phyloP scores from a whole-genome alignment of 2,329 filamentous ascomycete species.

The Ophiostoma himal-ulmi region DNA sequence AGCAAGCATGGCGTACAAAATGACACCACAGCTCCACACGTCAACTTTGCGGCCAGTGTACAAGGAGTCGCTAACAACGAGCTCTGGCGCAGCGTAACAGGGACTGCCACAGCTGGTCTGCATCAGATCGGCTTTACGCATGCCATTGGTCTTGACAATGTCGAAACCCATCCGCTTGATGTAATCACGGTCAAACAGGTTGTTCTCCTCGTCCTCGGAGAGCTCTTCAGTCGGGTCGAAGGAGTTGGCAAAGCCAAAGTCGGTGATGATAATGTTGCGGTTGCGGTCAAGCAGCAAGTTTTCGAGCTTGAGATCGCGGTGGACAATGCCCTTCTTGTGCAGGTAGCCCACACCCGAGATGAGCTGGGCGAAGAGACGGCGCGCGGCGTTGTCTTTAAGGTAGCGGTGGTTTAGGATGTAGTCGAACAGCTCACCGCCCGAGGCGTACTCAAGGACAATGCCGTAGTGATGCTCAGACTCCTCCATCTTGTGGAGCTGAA shows the following conservation, averaged over 20 bases:
- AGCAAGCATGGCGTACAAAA: slow-evolving; percentile 96
- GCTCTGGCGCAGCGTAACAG: slow-evolving; percentile 92
- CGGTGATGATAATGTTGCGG: slow-evolving; percentile 98
- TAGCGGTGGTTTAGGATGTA: slow-evolving; percentile 97
- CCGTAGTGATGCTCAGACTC: slow-evolving; percentile 96
- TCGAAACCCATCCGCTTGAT: slow-evolving; percentile 84
- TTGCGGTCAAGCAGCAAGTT: slow-evolving; percentile 93
- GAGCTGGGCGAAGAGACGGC: slow-evolving; percentile 87
- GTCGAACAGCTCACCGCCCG: slow-evolving; percentile 94
- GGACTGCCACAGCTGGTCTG: slow-evolving; percentile 98
- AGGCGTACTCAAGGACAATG: slow-evolving; percentile 97
- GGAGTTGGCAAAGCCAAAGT: slow-evolving; percentile 98
- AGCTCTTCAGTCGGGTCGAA: slow-evolving; percentile 88
- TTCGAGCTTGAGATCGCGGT: slow-evolving; percentile 93
- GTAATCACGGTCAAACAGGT: slow-evolving; percentile 78
- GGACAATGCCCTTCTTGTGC: slow-evolving; percentile 97
- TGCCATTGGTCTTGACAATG: slow-evolving; percentile 65
- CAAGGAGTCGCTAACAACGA: slow-evolving; percentile 93
- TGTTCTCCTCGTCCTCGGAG: slow-evolving; percentile 81
- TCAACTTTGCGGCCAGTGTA: slow-evolving; percentile 98
- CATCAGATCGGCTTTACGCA: slow-evolving; percentile 89
- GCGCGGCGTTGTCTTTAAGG: slow-evolving; percentile 85
- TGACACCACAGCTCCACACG: slow-evolving; percentile 98
- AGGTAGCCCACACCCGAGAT: slow-evolving; percentile 95
- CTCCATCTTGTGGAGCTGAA: slow-evolving; percentile 95